Evolutionary conservation across 768 basidiomycete species (phyloP).

Genomic region (Suillus cothurnatus): DNA sequence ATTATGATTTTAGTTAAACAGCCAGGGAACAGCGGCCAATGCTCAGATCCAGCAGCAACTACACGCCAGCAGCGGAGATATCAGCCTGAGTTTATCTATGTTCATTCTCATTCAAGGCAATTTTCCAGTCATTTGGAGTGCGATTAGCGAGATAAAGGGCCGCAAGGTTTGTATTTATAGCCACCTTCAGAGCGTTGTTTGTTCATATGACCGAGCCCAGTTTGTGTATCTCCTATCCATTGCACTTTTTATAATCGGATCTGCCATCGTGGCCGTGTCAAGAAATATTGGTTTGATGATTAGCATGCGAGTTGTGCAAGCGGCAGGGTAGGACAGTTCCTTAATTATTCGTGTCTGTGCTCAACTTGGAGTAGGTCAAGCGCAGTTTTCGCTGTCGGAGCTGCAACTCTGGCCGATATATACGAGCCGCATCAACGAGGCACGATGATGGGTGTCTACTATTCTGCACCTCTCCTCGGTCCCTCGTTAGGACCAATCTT

Average conservation of each 20-base stretch:
- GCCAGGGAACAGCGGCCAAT: constrained; percentile 61
- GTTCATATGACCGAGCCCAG: constrained; percentile 29
- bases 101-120: constrained; percentile 74
- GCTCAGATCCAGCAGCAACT: constrained; percentile 62
- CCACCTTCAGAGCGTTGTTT: not conserved
- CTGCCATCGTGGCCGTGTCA: constrained; percentile 59
- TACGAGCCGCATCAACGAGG: constrained; percentile 79
- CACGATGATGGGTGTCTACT: constrained; percentile 81
- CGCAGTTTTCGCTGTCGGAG: constrained; percentile 72
- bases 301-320: constrained; percentile 68
- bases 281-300: constrained; percentile 59
- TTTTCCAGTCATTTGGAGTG: constrained; percentile 68
- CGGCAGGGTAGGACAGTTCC: constrained; percentile 47
- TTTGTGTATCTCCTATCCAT: constrained; percentile 59
- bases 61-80: constrained; percentile 58
- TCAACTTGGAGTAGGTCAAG: constrained; percentile 47
- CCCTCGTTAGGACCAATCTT: constrained; percentile 67
- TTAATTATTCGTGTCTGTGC: not conserved
- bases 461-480: constrained; percentile 78
- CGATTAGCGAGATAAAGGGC: constrained; percentile 78
- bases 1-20: not conserved
- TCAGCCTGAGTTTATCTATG: constrained; percentile 68
- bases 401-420: constrained; percentile 78
- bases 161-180: constrained; percentile 50
- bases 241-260: constrained; percentile 56